A percentile compares a stretch with the other conserved stretches of the same genome.
Evolutionary conservation across 2,329 filamentous ascomycete species (phyloP).

Genomic region (Plenodomus lindquistii): DNA sequence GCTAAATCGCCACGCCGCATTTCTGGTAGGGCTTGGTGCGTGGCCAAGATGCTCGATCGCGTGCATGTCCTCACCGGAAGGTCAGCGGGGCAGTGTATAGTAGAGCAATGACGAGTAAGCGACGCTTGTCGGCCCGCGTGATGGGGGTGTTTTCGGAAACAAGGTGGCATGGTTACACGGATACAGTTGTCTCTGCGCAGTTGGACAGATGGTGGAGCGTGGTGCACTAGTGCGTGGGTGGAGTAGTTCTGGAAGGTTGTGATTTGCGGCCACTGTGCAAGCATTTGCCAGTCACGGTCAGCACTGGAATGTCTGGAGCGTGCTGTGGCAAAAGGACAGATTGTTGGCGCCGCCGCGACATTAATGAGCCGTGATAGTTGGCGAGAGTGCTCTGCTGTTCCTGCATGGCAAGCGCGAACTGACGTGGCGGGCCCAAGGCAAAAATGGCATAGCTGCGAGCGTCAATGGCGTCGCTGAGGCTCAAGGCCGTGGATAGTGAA

Average conservation of each 20-base stretch:
- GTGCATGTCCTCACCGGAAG: slow-evolving; percentile 35
- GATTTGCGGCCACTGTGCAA: slow-evolving; percentile 23
- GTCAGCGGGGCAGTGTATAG: slow-evolving; percentile 18
- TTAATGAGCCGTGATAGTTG: slow-evolving; percentile 31
- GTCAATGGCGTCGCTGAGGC: slow-evolving; percentile 12
- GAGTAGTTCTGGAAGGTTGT: slow-evolving; percentile 24
- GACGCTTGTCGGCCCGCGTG: slow-evolving; percentile 26
- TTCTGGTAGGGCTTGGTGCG: slow-evolving; percentile 9
- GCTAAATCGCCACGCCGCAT: background rate
- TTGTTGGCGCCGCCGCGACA: slow-evolving; percentile 31
- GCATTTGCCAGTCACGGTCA: slow-evolving; percentile 23
- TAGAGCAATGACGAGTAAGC: slow-evolving; percentile 19
- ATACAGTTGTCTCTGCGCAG: slow-evolving; percentile 40
- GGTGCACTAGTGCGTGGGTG: slow-evolving; percentile 23
- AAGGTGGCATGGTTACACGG: slow-evolving; percentile 35
- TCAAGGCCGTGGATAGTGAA: slow-evolving; percentile 18
- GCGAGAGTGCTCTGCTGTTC: slow-evolving; percentile 39
- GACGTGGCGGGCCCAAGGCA: slow-evolving; percentile 38
- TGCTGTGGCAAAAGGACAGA: slow-evolving; percentile 32
- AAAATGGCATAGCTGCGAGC: slow-evolving; percentile 18
- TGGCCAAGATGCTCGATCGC: slow-evolving; percentile 11
- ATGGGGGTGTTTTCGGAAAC: slow-evolving; percentile 22
- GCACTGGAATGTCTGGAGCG: slow-evolving; percentile 11
- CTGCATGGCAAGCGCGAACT: slow-evolving; percentile 38
- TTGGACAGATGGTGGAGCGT: slow-evolving; percentile 26